phyloP scores from a whole-genome alignment of 192 early-diverging fungal genomes.

The Cladochytrium replicatum region DNA sequence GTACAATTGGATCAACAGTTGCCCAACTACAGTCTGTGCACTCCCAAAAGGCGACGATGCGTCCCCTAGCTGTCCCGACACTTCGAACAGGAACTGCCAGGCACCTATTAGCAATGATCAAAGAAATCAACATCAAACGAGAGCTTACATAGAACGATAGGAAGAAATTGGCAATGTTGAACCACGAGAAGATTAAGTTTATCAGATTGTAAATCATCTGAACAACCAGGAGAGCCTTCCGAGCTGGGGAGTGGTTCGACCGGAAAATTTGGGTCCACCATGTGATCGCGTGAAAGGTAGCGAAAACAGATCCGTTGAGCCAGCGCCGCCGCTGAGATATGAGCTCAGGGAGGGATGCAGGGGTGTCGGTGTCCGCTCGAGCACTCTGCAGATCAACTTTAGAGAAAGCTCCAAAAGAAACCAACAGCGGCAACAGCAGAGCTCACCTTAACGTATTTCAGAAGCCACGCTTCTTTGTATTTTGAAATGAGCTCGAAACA shows the following conservation, averaged over 20 bases:
- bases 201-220: constrained; percentile 62
- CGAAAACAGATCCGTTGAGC: constrained; percentile 76
- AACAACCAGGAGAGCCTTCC: constrained; percentile 45
- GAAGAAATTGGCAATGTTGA: constrained; percentile 43
- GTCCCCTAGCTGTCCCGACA: constrained; percentile 20
- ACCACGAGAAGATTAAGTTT: constrained; percentile 40
- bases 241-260: constrained; percentile 34
- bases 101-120: constrained; percentile 16
- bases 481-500: constrained; percentile 77
- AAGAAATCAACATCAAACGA: no score
- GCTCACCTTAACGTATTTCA: constrained; percentile 56
- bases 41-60: constrained; percentile 30
- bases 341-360: constrained; percentile 57
- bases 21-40: constrained; percentile 28
- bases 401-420: constrained; percentile 46
- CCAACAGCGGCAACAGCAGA: constrained; percentile 36
- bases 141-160: constrained; percentile 39
- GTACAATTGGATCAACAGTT: constrained; percentile 21
- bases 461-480: constrained; percentile 40
- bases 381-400: constrained; percentile 11
- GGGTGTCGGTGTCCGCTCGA: constrained; percentile 70
- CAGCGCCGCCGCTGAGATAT: constrained; percentile 74
- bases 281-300: constrained; percentile 58
- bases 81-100: neutral
- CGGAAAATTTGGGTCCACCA: constrained; percentile 48